phyloP scores from a whole-genome alignment of 139 green algal genomes.

The Zygnema circumcarinatum region DNA sequence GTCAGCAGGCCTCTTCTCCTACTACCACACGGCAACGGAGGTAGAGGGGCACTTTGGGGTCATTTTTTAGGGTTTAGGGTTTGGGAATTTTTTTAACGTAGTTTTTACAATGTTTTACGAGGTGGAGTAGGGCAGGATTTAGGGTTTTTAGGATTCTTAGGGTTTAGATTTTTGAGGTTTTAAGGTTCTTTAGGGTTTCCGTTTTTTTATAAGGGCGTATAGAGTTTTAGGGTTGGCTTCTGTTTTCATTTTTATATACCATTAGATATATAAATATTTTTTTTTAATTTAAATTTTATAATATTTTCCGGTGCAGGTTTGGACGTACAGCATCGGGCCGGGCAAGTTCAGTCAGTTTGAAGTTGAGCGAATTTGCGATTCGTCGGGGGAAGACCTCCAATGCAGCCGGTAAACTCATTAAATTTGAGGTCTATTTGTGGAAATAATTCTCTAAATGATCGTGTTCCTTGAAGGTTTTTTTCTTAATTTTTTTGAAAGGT shows the following conservation, averaged over 20 bases:
- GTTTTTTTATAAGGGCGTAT: too few species aligned
- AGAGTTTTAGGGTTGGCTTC: too few species aligned
- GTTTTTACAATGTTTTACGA: constrained; percentile 9
- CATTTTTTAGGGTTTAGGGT: constrained; percentile 11
- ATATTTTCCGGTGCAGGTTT: constrained; percentile 42
- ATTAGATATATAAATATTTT: too few species aligned
- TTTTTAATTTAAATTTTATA: too few species aligned
- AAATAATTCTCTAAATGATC: neutral
- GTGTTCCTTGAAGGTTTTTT: neutral
- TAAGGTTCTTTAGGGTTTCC: too few species aligned
- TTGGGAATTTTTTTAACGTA: neutral
- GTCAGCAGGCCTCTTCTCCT: neutral
- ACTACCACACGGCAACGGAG: constrained; percentile 43
- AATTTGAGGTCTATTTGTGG: neutral
- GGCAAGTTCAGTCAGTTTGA: constrained; percentile 13
- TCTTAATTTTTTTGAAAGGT: neutral
- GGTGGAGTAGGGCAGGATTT: neutral
- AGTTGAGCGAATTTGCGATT: constrained; percentile 23
- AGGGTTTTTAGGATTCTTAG: too few species aligned
- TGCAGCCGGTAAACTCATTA: constrained; percentile 24
- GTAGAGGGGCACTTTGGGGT: too few species aligned
- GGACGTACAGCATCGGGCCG: constrained; percentile 5
- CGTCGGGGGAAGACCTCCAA: constrained; percentile 25
- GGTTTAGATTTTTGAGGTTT: too few species aligned
- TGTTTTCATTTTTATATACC: too few species aligned